Percentiles rank a stretch among this genome's conserved stretches.
These are phyloP conservation scores for Talaromyces nanjingensis DNA, from an alignment of 495 filamentous ascomycete genomes.

Conservation along the genomic window DNA sequence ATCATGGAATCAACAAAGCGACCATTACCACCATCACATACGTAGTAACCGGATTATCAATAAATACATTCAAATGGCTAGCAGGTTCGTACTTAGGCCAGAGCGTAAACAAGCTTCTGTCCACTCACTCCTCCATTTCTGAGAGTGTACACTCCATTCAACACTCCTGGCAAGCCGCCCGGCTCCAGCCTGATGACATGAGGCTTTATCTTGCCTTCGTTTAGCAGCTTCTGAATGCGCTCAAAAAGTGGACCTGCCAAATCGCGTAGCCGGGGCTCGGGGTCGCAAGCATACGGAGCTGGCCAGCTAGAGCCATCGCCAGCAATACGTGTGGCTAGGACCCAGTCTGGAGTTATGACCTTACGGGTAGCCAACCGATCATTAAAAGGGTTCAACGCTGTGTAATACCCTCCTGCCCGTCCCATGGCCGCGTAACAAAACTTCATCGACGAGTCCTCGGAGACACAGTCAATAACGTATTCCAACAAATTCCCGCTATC, in stretches of 20 bases:
- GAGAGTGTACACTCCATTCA: slow-evolving; percentile 18
- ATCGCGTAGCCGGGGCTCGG: slow-evolving; percentile 10
- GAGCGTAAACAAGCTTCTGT: slow-evolving; percentile 16
- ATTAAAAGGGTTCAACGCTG: slow-evolving; percentile 15
- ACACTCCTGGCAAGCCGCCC: slow-evolving; percentile 18
- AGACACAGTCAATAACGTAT: slow-evolving; percentile 35
- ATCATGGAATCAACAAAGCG: not conserved
- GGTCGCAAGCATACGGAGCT: slow-evolving; percentile 18
- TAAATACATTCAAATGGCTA: not conserved
- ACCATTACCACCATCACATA: not conserved
- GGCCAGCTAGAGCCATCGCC: slow-evolving; percentile 14
- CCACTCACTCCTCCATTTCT: slow-evolving; percentile 10
- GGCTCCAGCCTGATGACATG: slow-evolving; percentile 18
- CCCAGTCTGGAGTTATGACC: slow-evolving; percentile 4
- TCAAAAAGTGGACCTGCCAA: slow-evolving; percentile 10
- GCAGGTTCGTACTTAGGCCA: not conserved
- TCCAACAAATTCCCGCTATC: slow-evolving; percentile 29
- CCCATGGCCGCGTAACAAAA: slow-evolving; percentile 37
- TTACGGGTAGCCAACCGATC: not conserved
- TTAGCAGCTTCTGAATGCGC: slow-evolving; percentile 17
- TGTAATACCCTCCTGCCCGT: slow-evolving; percentile 35
- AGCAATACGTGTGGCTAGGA: slow-evolving; percentile 16
- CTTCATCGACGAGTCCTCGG: slow-evolving; percentile 23
- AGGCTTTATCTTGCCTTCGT: slow-evolving; percentile 15
- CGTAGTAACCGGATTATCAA: not conserved